phyloP scores from a whole-genome alignment of 1,284 basidiomycete genomes.

The Naganishia sp. region DNA sequence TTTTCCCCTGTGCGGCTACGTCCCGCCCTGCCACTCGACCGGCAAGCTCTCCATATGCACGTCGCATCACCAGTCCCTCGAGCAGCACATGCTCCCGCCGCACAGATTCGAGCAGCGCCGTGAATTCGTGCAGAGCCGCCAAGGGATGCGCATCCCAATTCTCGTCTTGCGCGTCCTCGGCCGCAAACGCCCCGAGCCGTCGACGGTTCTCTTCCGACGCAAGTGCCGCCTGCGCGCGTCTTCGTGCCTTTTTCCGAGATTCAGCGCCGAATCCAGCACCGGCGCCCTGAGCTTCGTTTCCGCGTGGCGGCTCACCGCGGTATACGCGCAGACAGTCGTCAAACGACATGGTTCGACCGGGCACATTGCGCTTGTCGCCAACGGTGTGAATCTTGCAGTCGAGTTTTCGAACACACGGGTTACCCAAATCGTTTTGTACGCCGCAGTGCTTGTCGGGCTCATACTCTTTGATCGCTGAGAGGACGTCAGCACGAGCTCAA shows the following conservation, averaged over 20 bases:
- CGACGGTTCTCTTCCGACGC: background rate
- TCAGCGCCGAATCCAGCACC: background rate
- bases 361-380: conserved; percentile 30
- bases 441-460: conserved; percentile 34
- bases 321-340: conserved; percentile 30
- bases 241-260: background rate
- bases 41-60: conserved; percentile 16
- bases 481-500: background rate
- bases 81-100: conserved; percentile 22
- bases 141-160: conserved; percentile 24
- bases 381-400: conserved; percentile 35
- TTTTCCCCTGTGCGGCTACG: background rate
- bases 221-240: background rate
- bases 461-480: conserved; percentile 28
- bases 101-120: conserved; percentile 21
- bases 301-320: conserved; percentile 21
- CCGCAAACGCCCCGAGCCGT: conserved; percentile 1
- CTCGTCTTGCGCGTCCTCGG: conserved; percentile 6
- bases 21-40: conserved; percentile 4
- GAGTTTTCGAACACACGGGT: conserved; percentile 30
- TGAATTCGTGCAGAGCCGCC: conserved; percentile 22
- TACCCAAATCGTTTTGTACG: conserved; percentile 21
- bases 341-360: conserved; percentile 31
- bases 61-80: conserved; percentile 15
- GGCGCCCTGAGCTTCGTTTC: background rate